Evolutionary conservation across 441 rosid genomes (phyloP).

Genomic region (Croton setiger): DNA sequence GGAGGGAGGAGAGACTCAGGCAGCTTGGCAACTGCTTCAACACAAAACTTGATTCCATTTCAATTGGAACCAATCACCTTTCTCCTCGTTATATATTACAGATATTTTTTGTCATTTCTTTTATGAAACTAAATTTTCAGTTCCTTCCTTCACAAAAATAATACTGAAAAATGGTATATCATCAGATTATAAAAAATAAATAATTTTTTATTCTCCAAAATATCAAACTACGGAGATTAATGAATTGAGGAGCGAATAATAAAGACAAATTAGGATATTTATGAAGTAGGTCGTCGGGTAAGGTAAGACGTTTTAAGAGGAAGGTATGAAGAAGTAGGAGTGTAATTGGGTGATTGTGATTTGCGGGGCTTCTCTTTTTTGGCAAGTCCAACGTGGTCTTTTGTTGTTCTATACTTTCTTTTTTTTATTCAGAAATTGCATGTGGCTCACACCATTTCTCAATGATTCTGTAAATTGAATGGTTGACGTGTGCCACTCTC

Average conservation of each 20-base stretch:
- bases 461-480: background rate
- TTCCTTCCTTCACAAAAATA: too few species aligned
- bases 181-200: too few species aligned
- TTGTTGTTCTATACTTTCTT: conserved; percentile 29
- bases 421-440: background rate
- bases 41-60: conserved; percentile 25
- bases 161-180: too few species aligned
- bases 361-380: conserved; percentile 14
- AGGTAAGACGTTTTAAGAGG: too few species aligned
- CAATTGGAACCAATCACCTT: conserved; percentile 13
- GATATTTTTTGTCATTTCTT: background rate
- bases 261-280: too few species aligned
- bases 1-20: conserved; percentile 22
- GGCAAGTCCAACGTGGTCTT: conserved; percentile 40
- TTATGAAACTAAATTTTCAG: background rate
- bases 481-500: conserved; percentile 19
- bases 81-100: background rate
- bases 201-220: too few species aligned
- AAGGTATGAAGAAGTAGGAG: too few species aligned
- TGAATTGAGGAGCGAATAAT: too few species aligned
- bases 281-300: too few species aligned
- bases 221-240: too few species aligned
- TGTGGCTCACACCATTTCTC: conserved; percentile 1
- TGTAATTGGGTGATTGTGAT: conserved; percentile 54
- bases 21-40: conserved; percentile 24